phyloP scores from a whole-genome alignment of 208 protist genomes.

The Endotrypanum monterogeii region DNA sequence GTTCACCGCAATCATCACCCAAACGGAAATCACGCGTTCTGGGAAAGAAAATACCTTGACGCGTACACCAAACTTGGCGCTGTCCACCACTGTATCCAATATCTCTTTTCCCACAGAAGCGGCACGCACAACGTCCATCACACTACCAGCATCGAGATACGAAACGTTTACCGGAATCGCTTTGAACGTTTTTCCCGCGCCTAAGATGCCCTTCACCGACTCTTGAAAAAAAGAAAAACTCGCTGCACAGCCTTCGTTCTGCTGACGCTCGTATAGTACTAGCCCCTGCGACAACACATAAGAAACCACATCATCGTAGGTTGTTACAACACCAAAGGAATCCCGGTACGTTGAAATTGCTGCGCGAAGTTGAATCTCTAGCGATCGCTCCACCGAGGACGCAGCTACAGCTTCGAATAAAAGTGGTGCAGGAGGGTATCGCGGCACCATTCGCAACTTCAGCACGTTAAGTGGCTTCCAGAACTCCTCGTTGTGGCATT shows the following conservation, averaged over 20 bases:
- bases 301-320: constrained; percentile 76
- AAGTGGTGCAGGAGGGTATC: constrained; percentile 69
- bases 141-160: constrained; percentile 59
- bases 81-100: constrained; percentile 76
- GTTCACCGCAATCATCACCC: constrained; percentile 88
- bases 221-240: constrained; percentile 81
- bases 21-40: constrained; percentile 84
- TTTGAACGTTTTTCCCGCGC: constrained; percentile 89
- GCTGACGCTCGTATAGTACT: constrained; percentile 78
- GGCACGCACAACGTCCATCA: constrained; percentile 65
- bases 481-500: constrained; percentile 87
- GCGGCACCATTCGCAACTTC: constrained; percentile 88
- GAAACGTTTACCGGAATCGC: constrained; percentile 90
- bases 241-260: constrained; percentile 36
- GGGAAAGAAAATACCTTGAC: constrained; percentile 86
- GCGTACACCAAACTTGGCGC: constrained; percentile 69
- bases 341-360: constrained; percentile 71
- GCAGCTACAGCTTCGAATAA: constrained; percentile 39
- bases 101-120: constrained; percentile 80
- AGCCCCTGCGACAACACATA: constrained; percentile 87
- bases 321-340: constrained; percentile 63
- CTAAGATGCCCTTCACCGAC: constrained; percentile 84
- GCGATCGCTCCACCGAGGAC: constrained; percentile 45
- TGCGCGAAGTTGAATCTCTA: constrained; percentile 56
- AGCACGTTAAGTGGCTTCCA: constrained; percentile 91